Evolutionary conservation across 768 basidiomycete species (phyloP), one percentile per base, ranked within the genome.

Genomic region (Tulasnella sp.): DNA sequence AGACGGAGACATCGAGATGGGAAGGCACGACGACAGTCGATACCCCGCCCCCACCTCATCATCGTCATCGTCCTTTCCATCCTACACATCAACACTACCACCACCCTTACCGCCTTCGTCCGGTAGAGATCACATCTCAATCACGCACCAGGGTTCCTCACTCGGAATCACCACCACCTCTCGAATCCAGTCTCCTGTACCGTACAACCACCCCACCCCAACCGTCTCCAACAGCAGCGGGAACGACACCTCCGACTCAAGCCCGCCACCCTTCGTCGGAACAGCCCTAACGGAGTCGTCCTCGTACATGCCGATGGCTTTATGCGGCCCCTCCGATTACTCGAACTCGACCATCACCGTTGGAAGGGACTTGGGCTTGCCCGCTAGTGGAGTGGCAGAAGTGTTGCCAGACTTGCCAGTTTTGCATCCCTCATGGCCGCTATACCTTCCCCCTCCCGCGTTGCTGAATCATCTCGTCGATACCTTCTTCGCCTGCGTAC

Each of bases 401-500:
- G 62, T 68, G 31, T 34, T 68, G 34, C 62, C 62, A 36, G 73
- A 74, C 24, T 10, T 74, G 39, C 73, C 73, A 6, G 73, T 87
- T 12, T 44, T 85, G 24, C 85, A 81, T 78, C 81, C 84, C 1
- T 81, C 82, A 24, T 94, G 93, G 91, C 92, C 93, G 0, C 85
- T 85, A 21, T 85, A 89, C 74, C 86, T 94, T 42, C 93, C 93
- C 21, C 85, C 85, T n/a, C 89, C 90, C 9, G 88, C 89, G 39
- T 85, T 93, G 46, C 85, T 94, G 16, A 88, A 89, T 58, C 92
- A 93, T 83, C 84, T 94, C 92, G 89, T 94, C 76, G 92, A 94
- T 44, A 90, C 90, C 2, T 97, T 95, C 85, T 96, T 96, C 84
- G 87, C 88, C 16, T 92, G 90, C 82, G 92, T 93, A 73, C 94